Percentiles rank a stretch among this genome's conserved stretches.
phyloP scores from a whole-genome alignment of 371 early-diverging fungal species.

The Apophysomyces sp. region DNA sequence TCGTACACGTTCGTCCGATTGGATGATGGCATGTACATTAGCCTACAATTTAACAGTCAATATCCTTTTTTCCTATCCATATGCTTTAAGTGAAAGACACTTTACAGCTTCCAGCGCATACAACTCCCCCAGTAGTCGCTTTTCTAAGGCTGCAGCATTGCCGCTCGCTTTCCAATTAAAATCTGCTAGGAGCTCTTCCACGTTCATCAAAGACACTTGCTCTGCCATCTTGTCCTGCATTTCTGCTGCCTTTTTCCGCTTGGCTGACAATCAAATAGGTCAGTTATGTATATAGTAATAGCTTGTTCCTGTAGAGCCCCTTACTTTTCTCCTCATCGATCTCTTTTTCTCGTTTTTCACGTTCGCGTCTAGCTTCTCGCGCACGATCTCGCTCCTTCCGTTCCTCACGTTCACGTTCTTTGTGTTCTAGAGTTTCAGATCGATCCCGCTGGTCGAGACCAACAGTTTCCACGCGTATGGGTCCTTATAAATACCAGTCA shows the following conservation, averaged over 20 bases:
- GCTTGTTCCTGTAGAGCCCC: background rate
- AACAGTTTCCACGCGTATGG: background rate
- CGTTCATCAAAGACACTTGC: constrained; percentile 56
- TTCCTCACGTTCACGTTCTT: constrained; percentile 22
- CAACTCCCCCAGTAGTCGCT: constrained; percentile 59
- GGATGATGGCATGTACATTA: constrained; percentile 91
- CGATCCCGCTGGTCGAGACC: background rate
- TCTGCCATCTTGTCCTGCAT: constrained; percentile 48
- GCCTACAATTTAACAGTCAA: constrained; percentile 45
- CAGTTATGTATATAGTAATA: too few species aligned
- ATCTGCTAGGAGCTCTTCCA: constrained; percentile 63
- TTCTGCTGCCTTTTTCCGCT: constrained; percentile 37
- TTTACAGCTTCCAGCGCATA: constrained; percentile 74
- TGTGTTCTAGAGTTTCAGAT: background rate
- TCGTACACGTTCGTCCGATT: constrained; percentile 85
- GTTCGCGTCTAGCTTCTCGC: constrained; percentile 36
- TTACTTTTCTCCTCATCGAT: constrained; percentile 30
- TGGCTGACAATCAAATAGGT: constrained; percentile 8
- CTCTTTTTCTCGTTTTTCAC: constrained; percentile 40
- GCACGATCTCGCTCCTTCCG: constrained; percentile 33
- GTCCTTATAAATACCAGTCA: too few species aligned
- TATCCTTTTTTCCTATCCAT: background rate
- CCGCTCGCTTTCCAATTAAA: constrained; percentile 80
- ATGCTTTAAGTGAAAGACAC: constrained; percentile 7
- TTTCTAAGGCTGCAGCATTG: constrained; percentile 72